Conservation (phyloP, 2,329 filamentous ascomycete species). For the Thelonectria discophora region DNA sequence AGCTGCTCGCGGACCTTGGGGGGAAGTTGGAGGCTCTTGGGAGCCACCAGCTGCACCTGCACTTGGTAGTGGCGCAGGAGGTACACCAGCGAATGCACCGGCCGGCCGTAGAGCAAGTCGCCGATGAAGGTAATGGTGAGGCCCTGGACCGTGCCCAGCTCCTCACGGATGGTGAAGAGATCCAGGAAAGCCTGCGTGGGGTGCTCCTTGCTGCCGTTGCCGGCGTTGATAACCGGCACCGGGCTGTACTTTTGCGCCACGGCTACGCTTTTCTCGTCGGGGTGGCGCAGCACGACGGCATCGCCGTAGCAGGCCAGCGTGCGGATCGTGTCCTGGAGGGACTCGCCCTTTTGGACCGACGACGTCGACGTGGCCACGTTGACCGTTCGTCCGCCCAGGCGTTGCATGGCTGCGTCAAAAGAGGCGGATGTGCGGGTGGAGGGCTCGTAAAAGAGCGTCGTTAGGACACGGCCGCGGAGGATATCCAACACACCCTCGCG, state of each 20-base stretch:
- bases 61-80: conserved; percentile 96
- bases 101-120: conserved; percentile 90
- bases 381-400: conserved; percentile 88
- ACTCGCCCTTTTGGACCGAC: conserved; percentile 93
- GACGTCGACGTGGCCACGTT: conserved; percentile 84
- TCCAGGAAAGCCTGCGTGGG: conserved; percentile 98
- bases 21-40: conserved; percentile 80
- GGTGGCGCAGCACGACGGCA: conserved; percentile 94
- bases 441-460: conserved; percentile 96
- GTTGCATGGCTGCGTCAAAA: conserved; percentile 98
- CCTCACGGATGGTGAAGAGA: conserved; percentile 97
- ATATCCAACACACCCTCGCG: conserved; percentile 89
- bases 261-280: conserved; percentile 80
- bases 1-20: conserved; percentile 77
- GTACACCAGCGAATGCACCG: conserved; percentile 94
- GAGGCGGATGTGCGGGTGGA: conserved; percentile 95
- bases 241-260: conserved; percentile 86
- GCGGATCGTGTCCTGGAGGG: conserved; percentile 89
- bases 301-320: conserved; percentile 95
- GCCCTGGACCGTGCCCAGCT: conserved; percentile 93
- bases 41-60: conserved; percentile 89
- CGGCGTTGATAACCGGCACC: conserved; percentile 95
- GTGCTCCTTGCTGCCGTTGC: conserved; percentile 95
- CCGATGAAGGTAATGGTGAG: conserved; percentile 96
- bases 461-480: conserved; percentile 85